phyloP scores from a whole-genome alignment of 768 basidiomycete genomes.

The Collybia mongolica region DNA sequence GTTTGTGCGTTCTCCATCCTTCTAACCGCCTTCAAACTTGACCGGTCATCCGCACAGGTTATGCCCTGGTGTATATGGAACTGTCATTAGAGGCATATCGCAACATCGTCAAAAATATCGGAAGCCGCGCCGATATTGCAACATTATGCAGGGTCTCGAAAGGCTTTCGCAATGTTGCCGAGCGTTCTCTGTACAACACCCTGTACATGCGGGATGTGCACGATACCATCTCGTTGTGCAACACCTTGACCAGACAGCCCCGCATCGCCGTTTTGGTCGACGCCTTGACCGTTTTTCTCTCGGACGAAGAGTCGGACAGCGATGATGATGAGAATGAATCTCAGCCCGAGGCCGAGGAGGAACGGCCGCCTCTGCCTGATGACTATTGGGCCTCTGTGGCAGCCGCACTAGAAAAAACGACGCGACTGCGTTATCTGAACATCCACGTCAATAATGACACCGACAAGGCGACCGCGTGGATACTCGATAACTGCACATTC shows the following conservation, averaged over 20 bases:
- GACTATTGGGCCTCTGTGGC: slow-evolving; percentile 53
- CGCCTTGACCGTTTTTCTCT: slow-evolving; percentile 48
- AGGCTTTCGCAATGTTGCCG: slow-evolving; percentile 51
- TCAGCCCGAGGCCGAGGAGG: slow-evolving; percentile 20
- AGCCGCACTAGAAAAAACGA: slow-evolving; percentile 44
- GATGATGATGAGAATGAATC: slow-evolving; percentile 23
- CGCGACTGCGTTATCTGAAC: slow-evolving; percentile 49
- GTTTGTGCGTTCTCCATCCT: slow-evolving; percentile 22
- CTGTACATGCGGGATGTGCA: slow-evolving; percentile 42
- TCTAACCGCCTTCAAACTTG: slow-evolving; percentile 1
- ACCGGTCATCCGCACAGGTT: slow-evolving; percentile 24
- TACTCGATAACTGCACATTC: slow-evolving; percentile 43
- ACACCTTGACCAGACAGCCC: slow-evolving; percentile 39
- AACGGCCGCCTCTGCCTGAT: slow-evolving; percentile 23
- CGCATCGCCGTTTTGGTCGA: slow-evolving; percentile 54
- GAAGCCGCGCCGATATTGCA: slow-evolving; percentile 52
- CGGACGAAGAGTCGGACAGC: slow-evolving; percentile 27
- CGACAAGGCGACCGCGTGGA: slow-evolving; percentile 36
- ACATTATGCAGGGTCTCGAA: slow-evolving; percentile 58
- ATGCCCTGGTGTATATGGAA: slow-evolving; percentile 52
- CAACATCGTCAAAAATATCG: slow-evolving; percentile 53
- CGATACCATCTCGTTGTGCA: slow-evolving; percentile 43
- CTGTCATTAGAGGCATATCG: slow-evolving; percentile 58
- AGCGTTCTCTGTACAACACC: slow-evolving; percentile 60
- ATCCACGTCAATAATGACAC: slow-evolving; percentile 42